Conservation (phyloP, 2,329 filamentous ascomycete species). For the Apiospora hydei region DNA sequence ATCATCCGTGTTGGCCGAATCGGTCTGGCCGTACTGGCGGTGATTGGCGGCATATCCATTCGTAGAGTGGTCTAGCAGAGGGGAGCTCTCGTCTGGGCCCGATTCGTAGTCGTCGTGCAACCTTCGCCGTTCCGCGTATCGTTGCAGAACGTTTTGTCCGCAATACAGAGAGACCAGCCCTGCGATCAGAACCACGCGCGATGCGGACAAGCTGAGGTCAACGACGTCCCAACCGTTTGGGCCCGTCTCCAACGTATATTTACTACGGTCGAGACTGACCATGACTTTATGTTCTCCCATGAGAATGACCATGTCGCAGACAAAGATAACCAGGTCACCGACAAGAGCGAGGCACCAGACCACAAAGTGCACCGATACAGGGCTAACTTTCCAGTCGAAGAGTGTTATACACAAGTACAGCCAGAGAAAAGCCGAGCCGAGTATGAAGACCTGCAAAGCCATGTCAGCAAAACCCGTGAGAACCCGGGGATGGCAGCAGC, state of each 20-base stretch:
- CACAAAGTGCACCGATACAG: slow-evolving; percentile 78
- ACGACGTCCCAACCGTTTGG: slow-evolving; percentile 63
- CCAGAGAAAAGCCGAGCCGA: slow-evolving; percentile 87
- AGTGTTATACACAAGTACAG: slow-evolving; percentile 85
- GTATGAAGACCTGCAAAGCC: slow-evolving; percentile 75
- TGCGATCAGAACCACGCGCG: slow-evolving; percentile 72
- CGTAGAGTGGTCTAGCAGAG: slow-evolving; percentile 57
- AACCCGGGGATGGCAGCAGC: not conserved
- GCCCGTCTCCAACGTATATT: slow-evolving; percentile 47
- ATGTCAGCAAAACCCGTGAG: slow-evolving; percentile 7
- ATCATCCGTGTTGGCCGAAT: slow-evolving; percentile 21
- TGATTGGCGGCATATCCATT: slow-evolving; percentile 31
- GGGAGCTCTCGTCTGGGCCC: slow-evolving; percentile 64
- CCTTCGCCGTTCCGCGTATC: slow-evolving; percentile 49
- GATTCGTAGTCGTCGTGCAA: slow-evolving; percentile 50
- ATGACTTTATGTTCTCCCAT: slow-evolving; percentile 71
- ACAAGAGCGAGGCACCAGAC: slow-evolving; percentile 79
- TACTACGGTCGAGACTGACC: slow-evolving; percentile 50
- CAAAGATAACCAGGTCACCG: slow-evolving; percentile 76
- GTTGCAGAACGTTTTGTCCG: slow-evolving; percentile 55
- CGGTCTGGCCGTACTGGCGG: slow-evolving; percentile 30
- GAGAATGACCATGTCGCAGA: slow-evolving; percentile 73
- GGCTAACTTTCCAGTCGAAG: slow-evolving; percentile 82
- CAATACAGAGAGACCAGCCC: slow-evolving; percentile 67
- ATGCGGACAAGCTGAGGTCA: slow-evolving; percentile 70